Evolutionary conservation across 371 early-diverging fungal genomes (phyloP).

Genomic region (Polyrhizophydium stewartii): DNA sequence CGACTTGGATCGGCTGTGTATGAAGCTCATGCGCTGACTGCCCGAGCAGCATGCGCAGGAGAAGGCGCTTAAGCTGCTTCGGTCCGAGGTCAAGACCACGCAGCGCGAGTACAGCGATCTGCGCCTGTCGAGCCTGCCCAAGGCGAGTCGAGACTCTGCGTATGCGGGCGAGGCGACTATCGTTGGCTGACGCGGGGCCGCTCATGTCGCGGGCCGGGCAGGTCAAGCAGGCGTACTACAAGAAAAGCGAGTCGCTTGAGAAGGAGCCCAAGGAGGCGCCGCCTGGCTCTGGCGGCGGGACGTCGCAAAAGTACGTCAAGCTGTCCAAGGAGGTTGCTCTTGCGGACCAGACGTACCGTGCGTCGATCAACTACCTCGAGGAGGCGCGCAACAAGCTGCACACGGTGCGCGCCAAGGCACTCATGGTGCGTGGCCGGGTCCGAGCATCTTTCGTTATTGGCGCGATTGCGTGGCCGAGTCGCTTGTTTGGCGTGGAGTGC

Average conservation of each 20-base stretch:
- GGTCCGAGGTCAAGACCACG: neutral
- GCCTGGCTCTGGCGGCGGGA: neutral
- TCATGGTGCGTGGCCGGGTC: neutral
- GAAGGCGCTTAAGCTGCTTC: neutral
- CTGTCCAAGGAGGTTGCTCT: constrained; percentile 4
- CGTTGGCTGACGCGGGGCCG: neutral
- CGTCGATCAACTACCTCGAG: constrained; percentile 12
- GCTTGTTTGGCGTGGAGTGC: neutral
- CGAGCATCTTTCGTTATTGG: too few species aligned
- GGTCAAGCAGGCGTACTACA: neutral
- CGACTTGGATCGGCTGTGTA: neutral
- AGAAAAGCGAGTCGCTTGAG: neutral
- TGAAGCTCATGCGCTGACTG: too few species aligned
- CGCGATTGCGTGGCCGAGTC: constrained; percentile 1
- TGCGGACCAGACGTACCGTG: constrained; percentile 17
- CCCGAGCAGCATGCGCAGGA: neutral
- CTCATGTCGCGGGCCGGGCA: too few species aligned
- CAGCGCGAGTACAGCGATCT: constrained; percentile 7
- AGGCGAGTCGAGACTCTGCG: neutral
- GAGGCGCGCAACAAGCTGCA: constrained; percentile 8
- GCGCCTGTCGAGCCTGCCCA: constrained; percentile 3
- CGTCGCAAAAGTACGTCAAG: constrained; percentile 6
- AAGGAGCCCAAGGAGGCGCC: neutral
- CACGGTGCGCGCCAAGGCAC: neutral
- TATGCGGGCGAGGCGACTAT: too few species aligned